A percentile compares a stretch with the other conserved stretches of the same genome.
phyloP scores from a whole-genome alignment of 129 eudicot species.

The Artemisia annua region DNA sequence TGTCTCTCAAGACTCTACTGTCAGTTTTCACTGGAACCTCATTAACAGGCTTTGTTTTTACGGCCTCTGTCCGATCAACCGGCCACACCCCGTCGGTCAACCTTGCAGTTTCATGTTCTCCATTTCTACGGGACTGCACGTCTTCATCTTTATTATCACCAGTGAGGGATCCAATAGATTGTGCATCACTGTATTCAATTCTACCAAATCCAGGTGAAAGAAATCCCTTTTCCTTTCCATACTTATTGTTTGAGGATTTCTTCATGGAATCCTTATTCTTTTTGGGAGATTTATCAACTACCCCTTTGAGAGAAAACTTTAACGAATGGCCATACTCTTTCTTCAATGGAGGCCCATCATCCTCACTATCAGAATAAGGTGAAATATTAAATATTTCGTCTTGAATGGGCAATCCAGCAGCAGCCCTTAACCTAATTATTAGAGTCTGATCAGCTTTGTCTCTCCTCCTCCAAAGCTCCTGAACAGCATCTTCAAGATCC shows the following conservation, averaged over 20 bases:
- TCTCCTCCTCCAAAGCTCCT: conserved; percentile 95
- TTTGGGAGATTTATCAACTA: conserved; percentile 67
- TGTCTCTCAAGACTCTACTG: too few relatives aligned
- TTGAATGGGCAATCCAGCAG: conserved; percentile 94
- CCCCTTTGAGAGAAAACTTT: conserved; percentile 77
- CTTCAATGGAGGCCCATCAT: conserved; percentile 54
- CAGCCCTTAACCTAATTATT: conserved; percentile 80
- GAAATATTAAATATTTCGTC: conserved; percentile 83
- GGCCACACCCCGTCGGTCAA: conserved; percentile 32
- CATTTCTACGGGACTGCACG: conserved; percentile 35
- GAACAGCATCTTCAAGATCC: conserved; percentile 94
- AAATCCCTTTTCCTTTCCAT: conserved; percentile 56
- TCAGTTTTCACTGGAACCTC: too few relatives aligned
- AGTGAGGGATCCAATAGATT: conserved; percentile 41
- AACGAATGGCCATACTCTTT: conserved; percentile 70
- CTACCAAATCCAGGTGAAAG: conserved; percentile 31
- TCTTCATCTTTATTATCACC: conserved; percentile 54
- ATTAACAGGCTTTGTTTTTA: too few relatives aligned
- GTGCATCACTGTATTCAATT: conserved; percentile 43
- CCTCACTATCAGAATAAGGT: conserved; percentile 95
- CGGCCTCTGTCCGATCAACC: too few relatives aligned
- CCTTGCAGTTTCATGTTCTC: conserved; percentile 49
- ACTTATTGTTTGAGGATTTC: conserved; percentile 64
- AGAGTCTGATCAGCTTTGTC: conserved; percentile 76
- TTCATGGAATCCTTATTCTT: conserved; percentile 63